Base-by-base conservation (phyloP, 306 rosid genomes). In the Pterocarpus santalinus region DNA sequence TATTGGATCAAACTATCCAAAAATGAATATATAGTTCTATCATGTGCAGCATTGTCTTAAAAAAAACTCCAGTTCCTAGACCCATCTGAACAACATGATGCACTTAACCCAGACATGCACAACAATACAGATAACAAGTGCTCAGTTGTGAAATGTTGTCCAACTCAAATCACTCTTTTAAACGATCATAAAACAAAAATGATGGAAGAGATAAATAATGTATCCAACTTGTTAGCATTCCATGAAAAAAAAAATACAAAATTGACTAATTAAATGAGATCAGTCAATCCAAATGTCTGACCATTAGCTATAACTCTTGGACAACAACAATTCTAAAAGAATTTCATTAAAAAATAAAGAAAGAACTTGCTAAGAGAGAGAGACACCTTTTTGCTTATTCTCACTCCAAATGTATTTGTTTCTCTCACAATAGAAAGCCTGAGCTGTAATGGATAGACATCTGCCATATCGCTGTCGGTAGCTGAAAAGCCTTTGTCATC, bases 401-500 rank as follows among this genome's bases (percentile, higher is more conserved):
- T 92, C 60, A 92, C 91, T 82, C 93, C 99, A 83, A 93, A 84
- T 32, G 94, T 88, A 85, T 84, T 86, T 65, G 92, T 85, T 82
- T 93, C 98, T 71, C 81, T 89, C 80, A 81, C 89, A 83, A 88
- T 85, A 62, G 94, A 93, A 84, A 95, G 94, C 85, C 96, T 87
- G 51, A 95, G 98, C 72, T 93, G 96, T 73, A 95, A 88, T 35
- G 99, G 99, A 87, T 95, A 95, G 76, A 95, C 97, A 85, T 93
- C 99, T 7, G 86, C 81, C 81, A 90, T 93, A 88, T 91, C 92
- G 85, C 87, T 89, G 80, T 88, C 91, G 7, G 91, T 89, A 60
- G 93, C 94, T 49, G 92, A 91, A 82, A 93, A 93, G 47, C 86
- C 90, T 86, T 78, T 84, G 71, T 88, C 88, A 78, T 93, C 90